Evolutionary conservation across 2,329 filamentous ascomycete species (phyloP).

Genomic region (Colletotrichum endophyticum): DNA sequence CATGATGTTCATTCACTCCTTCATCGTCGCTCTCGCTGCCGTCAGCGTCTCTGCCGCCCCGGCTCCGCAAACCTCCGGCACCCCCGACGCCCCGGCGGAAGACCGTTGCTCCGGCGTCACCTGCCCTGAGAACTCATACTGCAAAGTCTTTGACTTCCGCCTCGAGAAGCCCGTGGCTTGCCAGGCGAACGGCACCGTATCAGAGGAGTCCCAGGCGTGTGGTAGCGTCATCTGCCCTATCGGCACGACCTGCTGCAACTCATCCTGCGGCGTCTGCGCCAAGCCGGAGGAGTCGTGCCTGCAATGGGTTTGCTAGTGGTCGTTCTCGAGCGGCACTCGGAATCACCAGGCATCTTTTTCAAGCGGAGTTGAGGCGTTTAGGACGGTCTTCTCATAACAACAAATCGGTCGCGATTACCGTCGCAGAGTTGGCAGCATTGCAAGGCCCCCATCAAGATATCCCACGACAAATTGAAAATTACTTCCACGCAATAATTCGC

Average conservation of each 20-base stretch:
- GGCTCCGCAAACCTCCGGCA: not conserved
- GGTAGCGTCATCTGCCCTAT: constrained; percentile 12
- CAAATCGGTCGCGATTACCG: not conserved
- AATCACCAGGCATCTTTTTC: not conserved
- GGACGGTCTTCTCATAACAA: not conserved
- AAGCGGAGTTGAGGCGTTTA: not conserved
- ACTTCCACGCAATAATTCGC: not conserved
- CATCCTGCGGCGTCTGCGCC: constrained; percentile 20
- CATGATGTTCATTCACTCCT: not conserved
- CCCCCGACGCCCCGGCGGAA: not conserved
- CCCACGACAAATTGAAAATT: not conserved
- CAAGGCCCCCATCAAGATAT: not conserved
- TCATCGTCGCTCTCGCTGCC: not conserved
- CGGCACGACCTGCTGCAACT: constrained; percentile 25
- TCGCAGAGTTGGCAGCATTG: not conserved
- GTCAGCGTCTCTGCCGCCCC: not conserved
- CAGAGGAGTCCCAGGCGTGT: not conserved
- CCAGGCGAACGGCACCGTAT: constrained; percentile 1
- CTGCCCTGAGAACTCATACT: constrained; percentile 4
- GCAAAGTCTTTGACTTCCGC: constrained; percentile 7
- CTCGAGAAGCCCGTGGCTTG: constrained; percentile 7
- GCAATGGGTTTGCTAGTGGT: constrained; percentile 11
- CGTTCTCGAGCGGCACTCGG: not conserved
- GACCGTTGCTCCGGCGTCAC: constrained; percentile 2
- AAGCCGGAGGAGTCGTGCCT: constrained; percentile 14